A percentile compares a stretch with the other conserved stretches of the same genome.
Evolutionary conservation across 805 yeast species (phyloP).

Genomic region (Hanseniaspora lachancei): DNA sequence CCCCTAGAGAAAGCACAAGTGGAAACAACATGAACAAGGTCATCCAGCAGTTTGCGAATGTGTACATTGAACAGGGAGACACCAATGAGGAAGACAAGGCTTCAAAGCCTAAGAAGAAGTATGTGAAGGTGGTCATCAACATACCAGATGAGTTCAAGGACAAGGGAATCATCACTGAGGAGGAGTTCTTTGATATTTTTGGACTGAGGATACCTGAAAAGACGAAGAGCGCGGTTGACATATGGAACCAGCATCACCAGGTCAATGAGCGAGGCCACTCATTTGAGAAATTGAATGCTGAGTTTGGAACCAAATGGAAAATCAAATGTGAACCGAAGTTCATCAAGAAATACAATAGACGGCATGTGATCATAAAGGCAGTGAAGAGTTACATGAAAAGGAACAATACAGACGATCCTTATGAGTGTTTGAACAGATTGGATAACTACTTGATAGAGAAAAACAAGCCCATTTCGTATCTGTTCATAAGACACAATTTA

Average conservation of each 20-base stretch:
- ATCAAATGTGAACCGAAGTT: conserved; percentile 15
- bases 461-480: conserved; percentile 15
- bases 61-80: not conserved
- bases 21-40: not conserved
- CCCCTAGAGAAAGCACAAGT: not conserved
- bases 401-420: conserved; percentile 10
- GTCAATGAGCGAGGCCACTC: conserved; percentile 15
- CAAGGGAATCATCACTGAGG: conserved; percentile 12
- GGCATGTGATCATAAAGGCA: conserved; percentile 14
- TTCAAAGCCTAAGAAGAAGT: not conserved
- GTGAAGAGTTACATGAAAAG: conserved; percentile 12
- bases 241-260: conserved; percentile 16
- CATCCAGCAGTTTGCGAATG: conserved; percentile 9
- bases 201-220: conserved; percentile 16
- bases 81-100: not conserved
- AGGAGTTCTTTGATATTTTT: conserved; percentile 14
- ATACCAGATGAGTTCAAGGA: conserved; percentile 4
- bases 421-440: conserved; percentile 10
- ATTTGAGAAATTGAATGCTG: conserved; percentile 12
- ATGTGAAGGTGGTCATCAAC: conserved; percentile 5
- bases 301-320: conserved; percentile 16
- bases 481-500: conserved; percentile 15
- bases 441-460: conserved; percentile 10
- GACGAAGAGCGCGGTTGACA: conserved; percentile 13
- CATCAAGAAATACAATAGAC: conserved; percentile 16